Evolutionary conservation across 352 stramenopile species (phyloP), one percentile per base, ranked within the genome.

Genomic region (Phytopythium litorale): DNA sequence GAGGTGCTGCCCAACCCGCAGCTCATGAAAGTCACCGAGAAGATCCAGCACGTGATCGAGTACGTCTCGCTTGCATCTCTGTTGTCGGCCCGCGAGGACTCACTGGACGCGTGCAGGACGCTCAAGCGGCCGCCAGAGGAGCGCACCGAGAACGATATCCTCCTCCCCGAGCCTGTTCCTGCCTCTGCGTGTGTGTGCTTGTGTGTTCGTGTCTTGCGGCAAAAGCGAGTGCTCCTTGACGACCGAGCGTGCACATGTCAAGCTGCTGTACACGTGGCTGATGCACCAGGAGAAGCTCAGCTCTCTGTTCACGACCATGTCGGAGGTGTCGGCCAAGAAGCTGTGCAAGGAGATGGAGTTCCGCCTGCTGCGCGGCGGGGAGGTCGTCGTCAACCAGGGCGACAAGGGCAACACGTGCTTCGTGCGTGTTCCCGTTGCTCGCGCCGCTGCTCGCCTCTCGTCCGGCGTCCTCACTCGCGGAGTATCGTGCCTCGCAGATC

Each of bases 251-350:
- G 56, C 37, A 76, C 72, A 84, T 62, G 73, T 80, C 43, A 89
- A 87, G 65, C 66, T 91, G 60, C 59, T 94, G 56, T 94, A 92
- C 60, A 69, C 69, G 67, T 94, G 85, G 85, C 75, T 92, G 43
- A 94, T 94, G 85, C 87, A 84, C 60, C 82, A 94, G 58, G 85
- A 94, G 49, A 94, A 94, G 59, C 79, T 94, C 37, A 94, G 84
- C 59, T 88, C 85, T 15, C 74, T 94, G 15, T 91, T 94, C 59
- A 90, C 84, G 60, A 92, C 85, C 48, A 92, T 94, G 85, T 89
- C 83, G 9, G 85, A 94, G 64, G 75, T 89, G 13, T 89, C 84
- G 23, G 81, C 81, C 42, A 92, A 92, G 65, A 94, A 94, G 32
- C 57, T 94, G 16, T 94, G 85, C 64, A 90, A 90, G 40, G 85